Conservation (phyloP, 371 early-diverging fungal species). For the Mucor saturninus region DNA sequence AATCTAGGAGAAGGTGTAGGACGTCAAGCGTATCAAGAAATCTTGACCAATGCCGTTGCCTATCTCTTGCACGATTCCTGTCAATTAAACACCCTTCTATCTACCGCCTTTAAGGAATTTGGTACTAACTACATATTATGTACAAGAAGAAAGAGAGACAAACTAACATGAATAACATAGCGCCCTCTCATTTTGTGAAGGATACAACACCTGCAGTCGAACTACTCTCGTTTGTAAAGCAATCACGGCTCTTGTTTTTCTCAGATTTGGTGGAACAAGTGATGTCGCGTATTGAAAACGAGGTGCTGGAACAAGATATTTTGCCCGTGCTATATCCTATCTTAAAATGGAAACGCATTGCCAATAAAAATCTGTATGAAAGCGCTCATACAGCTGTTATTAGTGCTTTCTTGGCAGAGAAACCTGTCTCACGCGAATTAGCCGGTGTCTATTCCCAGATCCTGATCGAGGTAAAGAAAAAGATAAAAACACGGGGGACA, state of each 20-base stretch:
- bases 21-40: constrained; percentile 55
- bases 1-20: constrained; percentile 41
- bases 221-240: constrained; percentile 43
- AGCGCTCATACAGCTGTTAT: constrained; percentile 66
- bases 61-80: constrained; percentile 41
- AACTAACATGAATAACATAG: neutral
- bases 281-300: constrained; percentile 50
- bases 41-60: constrained; percentile 48
- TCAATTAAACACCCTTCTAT: constrained; percentile 41
- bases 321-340: constrained; percentile 64
- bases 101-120: constrained; percentile 45
- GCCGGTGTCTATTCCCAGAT: constrained; percentile 54
- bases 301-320: constrained; percentile 49
- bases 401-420: constrained; percentile 57
- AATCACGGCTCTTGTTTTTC: constrained; percentile 54
- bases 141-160: neutral
- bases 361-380: constrained; percentile 61
- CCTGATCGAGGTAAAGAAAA: constrained; percentile 47
- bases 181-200: constrained; percentile 22
- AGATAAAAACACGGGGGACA: neutral
- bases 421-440: constrained; percentile 50
- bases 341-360: constrained; percentile 51
- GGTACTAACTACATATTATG: constrained; percentile 17
- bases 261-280: constrained; percentile 62
- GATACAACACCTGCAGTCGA: constrained; percentile 26